Evolutionary conservation across 2,329 filamentous ascomycete species (phyloP).

Genomic region (Trichoderma koningii): DNA sequence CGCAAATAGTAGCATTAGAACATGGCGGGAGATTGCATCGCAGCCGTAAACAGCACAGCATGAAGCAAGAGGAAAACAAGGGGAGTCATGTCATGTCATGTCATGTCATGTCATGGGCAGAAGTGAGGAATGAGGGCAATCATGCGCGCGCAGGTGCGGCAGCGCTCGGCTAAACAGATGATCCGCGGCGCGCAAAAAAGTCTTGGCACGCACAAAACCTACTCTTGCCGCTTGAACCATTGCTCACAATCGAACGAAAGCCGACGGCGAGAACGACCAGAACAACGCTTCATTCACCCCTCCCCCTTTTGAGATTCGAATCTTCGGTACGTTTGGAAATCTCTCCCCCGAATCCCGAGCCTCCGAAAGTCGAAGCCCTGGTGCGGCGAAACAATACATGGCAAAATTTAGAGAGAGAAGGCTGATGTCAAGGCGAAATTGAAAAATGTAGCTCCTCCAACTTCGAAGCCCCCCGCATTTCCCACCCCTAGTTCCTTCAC

Average conservation of each 20-base stretch:
- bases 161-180: constrained; percentile 28
- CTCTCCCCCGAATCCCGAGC: neutral
- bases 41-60: too few relatives aligned
- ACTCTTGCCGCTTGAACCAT: constrained; percentile 41
- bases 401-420: neutral
- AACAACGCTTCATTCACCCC: constrained; percentile 33
- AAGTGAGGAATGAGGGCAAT: neutral
- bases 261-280: constrained; percentile 40
- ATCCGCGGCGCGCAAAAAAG: constrained; percentile 40
- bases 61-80: too few relatives aligned
- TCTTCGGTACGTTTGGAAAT: constrained; percentile 38
- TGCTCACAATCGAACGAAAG: constrained; percentile 37
- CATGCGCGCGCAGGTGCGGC: neutral
- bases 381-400: neutral
- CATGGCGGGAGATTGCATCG: too few relatives aligned
- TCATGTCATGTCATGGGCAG: too few relatives aligned
- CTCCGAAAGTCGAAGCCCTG: neutral
- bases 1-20: too few relatives aligned
- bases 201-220: constrained; percentile 52
- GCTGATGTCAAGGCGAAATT: constrained; percentile 18
- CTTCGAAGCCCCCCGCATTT: constrained; percentile 29
- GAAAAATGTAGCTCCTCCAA: constrained; percentile 12
- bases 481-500: constrained; percentile 29
- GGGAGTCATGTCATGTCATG: too few relatives aligned
- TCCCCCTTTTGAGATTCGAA: constrained; percentile 31